Evolutionary conservation across 2,329 filamentous ascomycete genomes (phyloP).

Genomic region (Paraphoma chrysanthemicola): DNA sequence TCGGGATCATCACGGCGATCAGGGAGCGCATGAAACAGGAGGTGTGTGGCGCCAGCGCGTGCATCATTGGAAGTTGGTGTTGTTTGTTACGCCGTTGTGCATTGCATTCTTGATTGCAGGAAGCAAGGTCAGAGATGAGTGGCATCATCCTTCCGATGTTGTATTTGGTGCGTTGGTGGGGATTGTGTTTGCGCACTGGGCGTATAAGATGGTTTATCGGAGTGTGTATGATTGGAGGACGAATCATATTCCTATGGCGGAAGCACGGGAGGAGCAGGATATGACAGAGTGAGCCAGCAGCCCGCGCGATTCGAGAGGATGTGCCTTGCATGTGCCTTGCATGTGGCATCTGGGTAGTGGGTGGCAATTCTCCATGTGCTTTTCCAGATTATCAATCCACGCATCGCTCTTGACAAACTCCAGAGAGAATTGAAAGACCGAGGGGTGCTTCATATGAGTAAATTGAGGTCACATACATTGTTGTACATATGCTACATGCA

Average conservation of each 20-base stretch:
- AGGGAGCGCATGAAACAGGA: neutral
- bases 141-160: constrained; percentile 74
- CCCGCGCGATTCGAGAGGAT: neutral
- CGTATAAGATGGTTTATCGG: constrained; percentile 67
- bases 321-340: too few relatives aligned
- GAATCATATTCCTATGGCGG: constrained; percentile 23
- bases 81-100: constrained; percentile 67
- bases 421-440: neutral
- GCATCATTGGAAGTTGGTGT: constrained; percentile 72
- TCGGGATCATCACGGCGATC: neutral
- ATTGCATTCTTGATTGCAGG: constrained; percentile 69
- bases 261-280: neutral
- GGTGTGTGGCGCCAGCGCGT: constrained; percentile 50
- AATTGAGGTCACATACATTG: neutral
- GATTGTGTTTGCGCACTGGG: constrained; percentile 65
- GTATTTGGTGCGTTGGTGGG: constrained; percentile 69
- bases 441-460: neutral
- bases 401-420: neutral
- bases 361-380: too few relatives aligned
- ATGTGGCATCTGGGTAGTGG: too few relatives aligned
- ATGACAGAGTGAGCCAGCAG: neutral
- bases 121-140: constrained; percentile 70
- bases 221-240: constrained; percentile 23
- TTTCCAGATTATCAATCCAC: neutral
- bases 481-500: constrained; percentile 13